Evolutionary conservation across 1,284 basidiomycete species (phyloP), one percentile per base, ranked within the genome.

Genomic region (Violaceomyces palustris): DNA sequence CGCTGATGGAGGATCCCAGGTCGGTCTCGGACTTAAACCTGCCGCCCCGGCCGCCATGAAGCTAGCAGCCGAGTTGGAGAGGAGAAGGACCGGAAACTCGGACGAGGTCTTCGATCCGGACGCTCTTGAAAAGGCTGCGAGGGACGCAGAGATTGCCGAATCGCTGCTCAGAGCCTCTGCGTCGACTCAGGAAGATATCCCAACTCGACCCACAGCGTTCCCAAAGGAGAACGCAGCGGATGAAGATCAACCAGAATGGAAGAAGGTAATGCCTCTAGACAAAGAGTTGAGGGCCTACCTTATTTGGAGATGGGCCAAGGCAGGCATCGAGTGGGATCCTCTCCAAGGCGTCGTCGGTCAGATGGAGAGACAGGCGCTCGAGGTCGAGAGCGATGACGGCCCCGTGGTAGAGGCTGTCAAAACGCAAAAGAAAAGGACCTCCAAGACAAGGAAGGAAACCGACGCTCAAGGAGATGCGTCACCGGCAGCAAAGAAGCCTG

Each of bases 221-320:
- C n/a, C n/a, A n/a, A n/a, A n/a, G n/a, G n/a, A n/a, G n/a, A n/a
- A n/a, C n/a, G 24, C 26, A 7, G 37, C 17, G 4, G 4, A 25
- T 6, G 38, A 30, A 17, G 14, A 12, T 6, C 6, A n/a, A 1
- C 41, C 44, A 11, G 54, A 51, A 15, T 58, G 55, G 50, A 52
- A 48, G 37, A 38, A 43, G 31, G 50, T 58, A 17, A 44, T 45
- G 42, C 45, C 55, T 8, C 43, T 58, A 4, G 46, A 58, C 37
- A 58, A 58, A 41, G 55, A 58, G 31, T 50, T 58, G 17, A 44
- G 46, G 11, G 55, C 55, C 8, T 52, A 58, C 35, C 49, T 52
- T 24, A 26, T 58, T 3, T 58, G 55, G 55, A 35, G 54, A 1
- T 50, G 49, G 49, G 54, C 49, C 12, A 44, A 56, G 24, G 44